phyloP scores from a whole-genome alignment of 352 stramenopile species.

The Phytophthora sp. region DNA sequence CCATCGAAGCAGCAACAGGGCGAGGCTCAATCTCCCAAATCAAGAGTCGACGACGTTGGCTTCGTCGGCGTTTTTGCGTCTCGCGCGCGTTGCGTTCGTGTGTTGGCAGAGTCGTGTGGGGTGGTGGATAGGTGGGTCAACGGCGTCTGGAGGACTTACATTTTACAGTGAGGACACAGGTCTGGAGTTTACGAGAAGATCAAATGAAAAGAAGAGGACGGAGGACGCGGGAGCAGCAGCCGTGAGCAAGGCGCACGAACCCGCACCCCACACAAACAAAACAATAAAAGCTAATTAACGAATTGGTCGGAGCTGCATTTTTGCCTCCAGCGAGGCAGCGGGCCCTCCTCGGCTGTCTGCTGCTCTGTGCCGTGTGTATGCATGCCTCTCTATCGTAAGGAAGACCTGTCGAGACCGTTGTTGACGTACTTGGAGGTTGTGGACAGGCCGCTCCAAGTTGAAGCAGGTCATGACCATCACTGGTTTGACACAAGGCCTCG shows the following conservation, averaged over 20 bases:
- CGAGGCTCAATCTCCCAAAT: constrained; percentile 14
- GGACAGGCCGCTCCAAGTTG: constrained; percentile 2
- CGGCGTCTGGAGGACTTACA: not conserved
- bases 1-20: constrained; percentile 11
- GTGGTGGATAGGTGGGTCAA: not conserved
- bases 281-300: constrained; percentile 42
- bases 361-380: not conserved
- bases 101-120: not conserved
- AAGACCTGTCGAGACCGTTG: not conserved
- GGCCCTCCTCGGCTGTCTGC: too few relatives aligned
- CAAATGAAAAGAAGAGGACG: not conserved
- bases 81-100: constrained; percentile 12
- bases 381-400: not conserved
- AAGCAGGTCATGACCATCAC: not conserved
- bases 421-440: constrained; percentile 12
- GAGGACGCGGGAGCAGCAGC: constrained; percentile 10
- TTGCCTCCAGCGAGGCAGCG: too few relatives aligned
- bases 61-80: constrained; percentile 9
- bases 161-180: not conserved
- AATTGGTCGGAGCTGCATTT: constrained; percentile 18
- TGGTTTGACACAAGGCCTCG: not conserved
- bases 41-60: constrained; percentile 2
- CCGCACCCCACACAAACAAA: constrained; percentile 20
- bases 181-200: not conserved
- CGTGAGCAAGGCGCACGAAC: constrained; percentile 6